Percentiles rank a stretch among this genome's conserved stretches.
These are phyloP conservation scores for Xylaria castorea DNA, from an alignment of 495 filamentous ascomycete species.

Conservation along the genomic window DNA sequence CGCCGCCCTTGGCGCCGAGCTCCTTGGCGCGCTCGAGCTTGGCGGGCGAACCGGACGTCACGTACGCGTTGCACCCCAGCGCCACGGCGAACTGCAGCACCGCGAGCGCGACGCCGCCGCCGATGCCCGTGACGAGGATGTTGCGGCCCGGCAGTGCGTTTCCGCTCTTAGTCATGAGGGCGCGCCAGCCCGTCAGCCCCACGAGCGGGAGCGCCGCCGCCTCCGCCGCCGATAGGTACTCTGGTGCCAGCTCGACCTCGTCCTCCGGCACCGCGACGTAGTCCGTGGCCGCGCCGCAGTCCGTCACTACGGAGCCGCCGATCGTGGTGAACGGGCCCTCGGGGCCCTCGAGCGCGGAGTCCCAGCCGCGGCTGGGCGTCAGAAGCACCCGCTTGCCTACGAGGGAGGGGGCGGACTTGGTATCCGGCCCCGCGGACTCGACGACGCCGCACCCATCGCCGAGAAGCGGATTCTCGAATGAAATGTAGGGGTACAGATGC, in stretches of 20 bases:
- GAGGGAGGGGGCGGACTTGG: conserved; percentile 49
- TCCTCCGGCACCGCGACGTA: conserved; percentile 68
- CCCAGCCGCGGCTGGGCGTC: conserved; percentile 78
- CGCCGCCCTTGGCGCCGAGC: conserved; percentile 73
- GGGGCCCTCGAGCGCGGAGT: conserved; percentile 70
- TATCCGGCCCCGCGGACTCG: conserved; percentile 63
- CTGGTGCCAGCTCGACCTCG: conserved; percentile 77
- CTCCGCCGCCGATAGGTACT: conserved; percentile 71
- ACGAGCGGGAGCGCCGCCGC: conserved; percentile 82
- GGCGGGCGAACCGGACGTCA: conserved; percentile 67
- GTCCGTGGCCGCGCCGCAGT: conserved; percentile 74
- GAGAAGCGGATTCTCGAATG: conserved; percentile 74
- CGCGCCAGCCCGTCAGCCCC: conserved; percentile 87
- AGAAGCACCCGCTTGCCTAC: conserved; percentile 72
- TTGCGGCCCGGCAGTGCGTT: conserved; percentile 66
- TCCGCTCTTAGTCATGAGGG: conserved; percentile 73
- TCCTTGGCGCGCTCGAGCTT: conserved; percentile 70
- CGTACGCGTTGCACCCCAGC: conserved; percentile 69
- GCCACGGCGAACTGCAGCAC: conserved; percentile 73
- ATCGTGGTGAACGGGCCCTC: conserved; percentile 75
- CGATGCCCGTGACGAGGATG: conserved; percentile 78
- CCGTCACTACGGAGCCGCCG: conserved; percentile 69
- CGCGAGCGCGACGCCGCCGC: conserved; percentile 77
- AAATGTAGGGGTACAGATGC: conserved; percentile 83
- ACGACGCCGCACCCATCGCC: conserved; percentile 81